Conservation (phyloP, 2,329 filamentous ascomycete species). For the Pyrenophora teres region DNA sequence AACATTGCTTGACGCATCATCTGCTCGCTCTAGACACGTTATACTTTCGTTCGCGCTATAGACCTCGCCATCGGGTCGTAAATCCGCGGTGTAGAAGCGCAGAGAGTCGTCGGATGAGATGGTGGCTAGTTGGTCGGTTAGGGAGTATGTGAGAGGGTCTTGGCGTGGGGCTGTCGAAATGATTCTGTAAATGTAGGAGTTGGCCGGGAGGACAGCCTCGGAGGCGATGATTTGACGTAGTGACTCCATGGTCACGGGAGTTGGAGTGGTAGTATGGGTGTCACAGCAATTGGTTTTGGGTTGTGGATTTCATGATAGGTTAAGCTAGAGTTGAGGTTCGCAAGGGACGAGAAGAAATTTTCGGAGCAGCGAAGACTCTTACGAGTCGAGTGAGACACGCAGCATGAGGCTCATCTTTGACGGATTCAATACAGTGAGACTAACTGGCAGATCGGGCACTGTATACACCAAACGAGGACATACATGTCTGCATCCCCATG, state of each 20-base stretch:
- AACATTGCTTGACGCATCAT: slow-evolving; percentile 55
- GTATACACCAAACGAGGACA: too few relatives aligned
- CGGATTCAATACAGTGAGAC: too few relatives aligned
- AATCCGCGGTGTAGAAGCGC: slow-evolving; percentile 64
- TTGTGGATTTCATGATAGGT: background rate
- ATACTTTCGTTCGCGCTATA: slow-evolving; percentile 65
- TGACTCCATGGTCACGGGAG: slow-evolving; percentile 21
- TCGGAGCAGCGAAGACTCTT: slow-evolving; percentile 3
- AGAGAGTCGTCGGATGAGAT: slow-evolving; percentile 75
- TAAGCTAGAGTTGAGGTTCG: background rate
- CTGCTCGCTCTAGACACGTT: slow-evolving; percentile 64
- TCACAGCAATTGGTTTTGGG: background rate
- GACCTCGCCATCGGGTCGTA: slow-evolving; percentile 56
- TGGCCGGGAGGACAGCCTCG: slow-evolving; percentile 36
- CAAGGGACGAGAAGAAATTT: slow-evolving; percentile 20
- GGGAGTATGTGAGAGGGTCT: slow-evolving; percentile 38
- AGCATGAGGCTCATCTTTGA: too few relatives aligned
- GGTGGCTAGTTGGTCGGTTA: slow-evolving; percentile 56
- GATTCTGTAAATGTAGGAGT: slow-evolving; percentile 48
- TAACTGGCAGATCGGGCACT: too few relatives aligned
- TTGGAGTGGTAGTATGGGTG: background rate
- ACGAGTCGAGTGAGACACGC: too few relatives aligned
- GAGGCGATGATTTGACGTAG: slow-evolving; percentile 23
- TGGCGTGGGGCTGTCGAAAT: slow-evolving; percentile 40
- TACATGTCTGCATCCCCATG: too few relatives aligned